These are phyloP conservation scores for Tinospora cordifolia DNA, from an alignment of 164 flowering plant species.

Conservation along the genomic window DNA sequence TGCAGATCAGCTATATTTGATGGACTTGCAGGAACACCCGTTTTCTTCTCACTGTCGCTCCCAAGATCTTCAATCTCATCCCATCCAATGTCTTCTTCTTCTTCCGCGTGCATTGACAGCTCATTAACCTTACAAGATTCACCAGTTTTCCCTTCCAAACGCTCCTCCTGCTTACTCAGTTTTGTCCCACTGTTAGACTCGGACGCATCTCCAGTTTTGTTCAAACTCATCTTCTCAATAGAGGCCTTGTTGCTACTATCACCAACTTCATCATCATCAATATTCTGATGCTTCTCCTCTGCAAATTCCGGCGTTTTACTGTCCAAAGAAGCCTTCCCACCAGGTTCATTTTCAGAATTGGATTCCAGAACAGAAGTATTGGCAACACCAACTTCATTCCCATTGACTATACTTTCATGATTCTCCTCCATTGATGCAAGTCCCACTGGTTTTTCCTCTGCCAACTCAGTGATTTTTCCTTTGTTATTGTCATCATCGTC, in stretches of 20 bases:
- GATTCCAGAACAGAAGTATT: slow-evolving; percentile 7
- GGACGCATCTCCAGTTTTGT: not conserved
- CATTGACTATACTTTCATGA: slow-evolving; percentile 2
- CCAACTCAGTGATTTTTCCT: not conserved
- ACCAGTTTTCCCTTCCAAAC: slow-evolving; percentile 24
- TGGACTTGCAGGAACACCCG: slow-evolving; percentile 23
- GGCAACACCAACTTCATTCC: not conserved
- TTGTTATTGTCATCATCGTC: slow-evolving; percentile 18
- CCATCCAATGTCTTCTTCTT: slow-evolving; percentile 84
- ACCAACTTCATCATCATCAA: slow-evolving; percentile 5
- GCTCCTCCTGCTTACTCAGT: slow-evolving; percentile 31
- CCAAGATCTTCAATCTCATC: slow-evolving; percentile 86
- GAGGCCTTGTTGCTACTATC: not conserved
- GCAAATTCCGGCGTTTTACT: slow-evolving; percentile 7
- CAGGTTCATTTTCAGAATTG: not conserved
- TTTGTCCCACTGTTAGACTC: slow-evolving; percentile 19
- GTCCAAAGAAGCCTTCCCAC: slow-evolving; percentile 1
- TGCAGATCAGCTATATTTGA: slow-evolving; percentile 43
- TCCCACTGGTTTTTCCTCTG: not conserved
- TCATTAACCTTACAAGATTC: slow-evolving; percentile 51
- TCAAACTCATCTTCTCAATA: slow-evolving; percentile 3
- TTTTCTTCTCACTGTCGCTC: slow-evolving; percentile 47
- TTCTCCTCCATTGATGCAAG: slow-evolving; percentile 5
- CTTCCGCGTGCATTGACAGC: slow-evolving; percentile 37
- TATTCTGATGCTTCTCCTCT: slow-evolving; percentile 15